Percentiles rank a stretch among this genome's conserved stretches.
Conservation (phyloP, 139 green algal species). For the Coelastrella sp. region DNA sequence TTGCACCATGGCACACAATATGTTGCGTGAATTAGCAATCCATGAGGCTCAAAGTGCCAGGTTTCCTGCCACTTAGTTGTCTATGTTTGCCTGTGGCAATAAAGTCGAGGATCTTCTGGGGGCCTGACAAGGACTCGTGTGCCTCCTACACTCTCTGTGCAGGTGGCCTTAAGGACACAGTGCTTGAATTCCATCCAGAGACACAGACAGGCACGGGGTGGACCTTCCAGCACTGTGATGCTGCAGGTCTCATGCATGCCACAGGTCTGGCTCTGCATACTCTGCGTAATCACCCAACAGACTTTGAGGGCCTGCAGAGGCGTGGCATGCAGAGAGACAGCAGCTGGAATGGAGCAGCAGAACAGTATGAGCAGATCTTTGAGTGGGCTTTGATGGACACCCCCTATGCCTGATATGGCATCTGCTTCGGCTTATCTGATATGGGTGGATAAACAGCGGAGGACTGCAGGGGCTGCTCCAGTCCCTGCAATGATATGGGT, state of each 20-base stretch:
- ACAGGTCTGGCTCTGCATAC: constrained; percentile 65
- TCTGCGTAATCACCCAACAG: constrained; percentile 63
- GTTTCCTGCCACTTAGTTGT: too few relatives aligned
- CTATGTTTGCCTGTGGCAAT: too few relatives aligned
- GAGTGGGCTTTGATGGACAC: constrained; percentile 53
- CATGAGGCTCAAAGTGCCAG: too few relatives aligned
- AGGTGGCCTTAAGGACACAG: constrained; percentile 72
- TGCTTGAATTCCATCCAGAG: constrained; percentile 74
- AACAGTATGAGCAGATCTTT: constrained; percentile 86
- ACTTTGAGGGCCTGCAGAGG: constrained; percentile 73
- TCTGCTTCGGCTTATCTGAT: too few relatives aligned
- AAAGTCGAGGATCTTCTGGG: too few relatives aligned
- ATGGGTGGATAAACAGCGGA: too few relatives aligned
- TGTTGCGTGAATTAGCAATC: too few relatives aligned
- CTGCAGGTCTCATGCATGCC: constrained; percentile 69
- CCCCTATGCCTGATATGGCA: constrained; percentile 55
- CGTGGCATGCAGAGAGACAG: constrained; percentile 86
- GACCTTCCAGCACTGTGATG: constrained; percentile 75
- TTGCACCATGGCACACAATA: too few relatives aligned
- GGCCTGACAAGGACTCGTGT: too few relatives aligned
- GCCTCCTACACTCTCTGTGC: too few relatives aligned
- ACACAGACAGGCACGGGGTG: constrained; percentile 71
- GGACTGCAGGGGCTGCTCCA: too few relatives aligned
- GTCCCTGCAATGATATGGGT: too few relatives aligned
- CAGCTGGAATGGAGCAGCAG: constrained; percentile 81